These are phyloP conservation scores for Colletotrichum costaricense DNA, from an alignment of 2,329 filamentous ascomycete genomes.

Conservation along the genomic window DNA sequence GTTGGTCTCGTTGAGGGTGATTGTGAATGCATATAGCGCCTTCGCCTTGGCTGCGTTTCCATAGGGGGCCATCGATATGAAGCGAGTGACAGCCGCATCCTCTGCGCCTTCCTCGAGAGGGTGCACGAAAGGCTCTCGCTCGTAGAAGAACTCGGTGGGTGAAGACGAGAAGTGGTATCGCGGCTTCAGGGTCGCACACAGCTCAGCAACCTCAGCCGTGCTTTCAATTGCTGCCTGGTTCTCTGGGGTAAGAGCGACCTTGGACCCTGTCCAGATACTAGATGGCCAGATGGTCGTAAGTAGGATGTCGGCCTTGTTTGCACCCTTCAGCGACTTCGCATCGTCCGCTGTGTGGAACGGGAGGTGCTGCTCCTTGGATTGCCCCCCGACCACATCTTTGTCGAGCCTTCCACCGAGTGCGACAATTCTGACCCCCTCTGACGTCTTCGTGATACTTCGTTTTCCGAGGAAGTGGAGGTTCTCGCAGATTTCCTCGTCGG, in stretches of 20 bases:
- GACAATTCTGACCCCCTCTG: conserved; percentile 90
- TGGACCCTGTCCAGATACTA: conserved; percentile 76
- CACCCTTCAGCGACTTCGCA: conserved; percentile 79
- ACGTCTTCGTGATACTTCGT: conserved; percentile 87
- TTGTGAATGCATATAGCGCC: conserved; percentile 80
- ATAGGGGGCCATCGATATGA: conserved; percentile 87
- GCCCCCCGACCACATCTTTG: conserved; percentile 67
- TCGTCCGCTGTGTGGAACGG: conserved; percentile 83
- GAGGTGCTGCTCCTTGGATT: conserved; percentile 78
- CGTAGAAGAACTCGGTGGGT: conserved; percentile 76
- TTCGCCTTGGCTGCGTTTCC: conserved; percentile 84
- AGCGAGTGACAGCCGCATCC: conserved; percentile 78
- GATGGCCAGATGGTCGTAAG: conserved; percentile 89
- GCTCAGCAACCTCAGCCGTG: conserved; percentile 78
- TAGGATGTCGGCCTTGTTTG: conserved; percentile 85
- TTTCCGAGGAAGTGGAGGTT: conserved; percentile 93
- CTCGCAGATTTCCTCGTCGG: conserved; percentile 81
- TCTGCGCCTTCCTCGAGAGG: conserved; percentile 58
- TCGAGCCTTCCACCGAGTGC: conserved; percentile 82
- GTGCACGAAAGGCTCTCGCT: conserved; percentile 93
- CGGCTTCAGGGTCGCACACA: conserved; percentile 85
- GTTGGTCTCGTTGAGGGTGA: conserved; percentile 73
- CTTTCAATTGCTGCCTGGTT: conserved; percentile 61
- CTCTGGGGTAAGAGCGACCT: conserved; percentile 66
- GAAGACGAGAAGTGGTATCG: conserved; percentile 88